These are phyloP conservation scores for Colletotrichum euphorbiae DNA, from an alignment of 2,329 filamentous ascomycete genomes.

Conservation along the genomic window DNA sequence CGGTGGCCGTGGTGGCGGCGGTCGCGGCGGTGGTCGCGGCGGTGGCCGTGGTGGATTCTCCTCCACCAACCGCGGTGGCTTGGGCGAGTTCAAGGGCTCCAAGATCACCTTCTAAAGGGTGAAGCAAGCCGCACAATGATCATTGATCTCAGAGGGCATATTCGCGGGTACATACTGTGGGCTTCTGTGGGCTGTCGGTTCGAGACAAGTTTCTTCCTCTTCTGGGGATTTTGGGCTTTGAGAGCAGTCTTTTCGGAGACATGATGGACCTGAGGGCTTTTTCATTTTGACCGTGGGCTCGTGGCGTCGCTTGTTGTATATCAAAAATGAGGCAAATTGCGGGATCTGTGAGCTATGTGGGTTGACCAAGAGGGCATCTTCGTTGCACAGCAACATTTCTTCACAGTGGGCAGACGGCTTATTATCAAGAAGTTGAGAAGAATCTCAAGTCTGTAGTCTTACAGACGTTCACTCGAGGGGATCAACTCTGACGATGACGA, in stretches of 20 bases:
- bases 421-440: slow-evolving; percentile 46
- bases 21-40: slow-evolving; percentile 63
- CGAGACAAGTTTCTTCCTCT: slow-evolving; percentile 53
- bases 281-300: slow-evolving; percentile 49
- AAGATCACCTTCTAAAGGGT: slow-evolving; percentile 76
- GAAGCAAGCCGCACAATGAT: slow-evolving; percentile 48
- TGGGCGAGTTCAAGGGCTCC: slow-evolving; percentile 71
- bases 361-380: slow-evolving; percentile 47
- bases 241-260: slow-evolving; percentile 59
- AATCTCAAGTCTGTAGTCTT: slow-evolving; percentile 44
- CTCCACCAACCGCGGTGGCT: slow-evolving; percentile 53
- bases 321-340: slow-evolving; percentile 16
- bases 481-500: slow-evolving; percentile 47
- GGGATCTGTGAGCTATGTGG: slow-evolving; percentile 41
- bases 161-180: slow-evolving; percentile 57
- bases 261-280: slow-evolving; percentile 69
- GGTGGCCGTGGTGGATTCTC: slow-evolving; percentile 66
- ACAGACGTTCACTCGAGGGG: slow-evolving; percentile 45
- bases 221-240: slow-evolving; percentile 63
- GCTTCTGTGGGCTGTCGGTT: slow-evolving; percentile 70
- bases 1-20: slow-evolving; percentile 62
- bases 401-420: slow-evolving; percentile 43
- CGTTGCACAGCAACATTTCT: slow-evolving; percentile 41
- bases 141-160: slow-evolving; percentile 57
- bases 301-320: slow-evolving; percentile 42